phyloP scores from a whole-genome alignment of 2,329 filamentous ascomycete species.

The Graphilbum ipis-grandicollis region DNA sequence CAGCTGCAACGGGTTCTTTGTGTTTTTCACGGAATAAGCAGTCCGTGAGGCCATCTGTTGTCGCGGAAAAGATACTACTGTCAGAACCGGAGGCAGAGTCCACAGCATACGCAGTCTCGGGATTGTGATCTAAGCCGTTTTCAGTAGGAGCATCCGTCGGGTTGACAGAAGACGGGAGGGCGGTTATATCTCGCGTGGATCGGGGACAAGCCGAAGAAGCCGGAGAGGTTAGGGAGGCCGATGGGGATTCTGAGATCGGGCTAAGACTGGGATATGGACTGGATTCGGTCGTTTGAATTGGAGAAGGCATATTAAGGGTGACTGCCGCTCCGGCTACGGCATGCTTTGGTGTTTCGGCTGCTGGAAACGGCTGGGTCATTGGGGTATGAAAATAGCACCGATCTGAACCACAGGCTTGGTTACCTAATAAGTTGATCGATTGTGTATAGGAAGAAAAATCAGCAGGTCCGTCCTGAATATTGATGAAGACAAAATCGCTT shows the following conservation, averaged over 20 bases:
- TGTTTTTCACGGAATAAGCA: constrained; percentile 11
- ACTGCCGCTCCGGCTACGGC: not conserved
- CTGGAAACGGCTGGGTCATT: not conserved
- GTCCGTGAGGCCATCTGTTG: constrained; percentile 10
- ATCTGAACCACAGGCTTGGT: too few relatives aligned
- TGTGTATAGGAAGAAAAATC: too few relatives aligned
- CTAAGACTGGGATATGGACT: constrained; percentile 8
- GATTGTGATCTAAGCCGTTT: not conserved
- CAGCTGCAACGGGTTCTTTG: constrained; percentile 30
- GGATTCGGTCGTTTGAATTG: not conserved
- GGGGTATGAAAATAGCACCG: too few relatives aligned
- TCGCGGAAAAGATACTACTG: not conserved
- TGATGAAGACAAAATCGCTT: too few relatives aligned
- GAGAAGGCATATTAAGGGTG: not conserved
- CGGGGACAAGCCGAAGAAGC: too few relatives aligned
- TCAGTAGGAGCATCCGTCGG: too few relatives aligned
- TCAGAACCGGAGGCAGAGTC: not conserved
- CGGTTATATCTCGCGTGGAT: too few relatives aligned
- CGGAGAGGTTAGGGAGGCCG: not conserved
- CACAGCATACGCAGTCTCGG: not conserved
- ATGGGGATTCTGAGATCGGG: not conserved
- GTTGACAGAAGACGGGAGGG: too few relatives aligned
- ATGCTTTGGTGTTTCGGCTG: not conserved
- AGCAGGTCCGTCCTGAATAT: too few relatives aligned
- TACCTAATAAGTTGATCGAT: too few relatives aligned